These are phyloP conservation scores for Colletotrichum sp. DNA, from an alignment of 2,329 filamentous ascomycete genomes.

Conservation along the genomic window DNA sequence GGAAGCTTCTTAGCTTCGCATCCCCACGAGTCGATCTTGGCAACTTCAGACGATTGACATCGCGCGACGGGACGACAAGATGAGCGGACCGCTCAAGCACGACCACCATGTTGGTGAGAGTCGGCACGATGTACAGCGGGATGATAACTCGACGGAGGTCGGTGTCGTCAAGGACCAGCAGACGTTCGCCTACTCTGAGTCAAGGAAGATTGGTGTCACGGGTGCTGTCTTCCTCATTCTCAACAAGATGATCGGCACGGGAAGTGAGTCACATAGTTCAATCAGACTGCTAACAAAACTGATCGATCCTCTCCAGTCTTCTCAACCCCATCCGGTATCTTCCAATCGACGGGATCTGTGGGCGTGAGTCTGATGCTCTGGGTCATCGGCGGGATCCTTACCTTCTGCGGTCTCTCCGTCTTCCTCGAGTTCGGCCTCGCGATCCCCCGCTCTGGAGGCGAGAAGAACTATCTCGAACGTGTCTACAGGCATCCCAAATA, in stretches of 20 bases:
- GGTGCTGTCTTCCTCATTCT: conserved; percentile 60
- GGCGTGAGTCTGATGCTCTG: conserved; percentile 44
- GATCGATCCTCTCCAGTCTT: conserved; percentile 43
- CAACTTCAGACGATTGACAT: background rate
- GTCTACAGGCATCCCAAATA: conserved; percentile 64
- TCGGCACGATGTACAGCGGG: background rate
- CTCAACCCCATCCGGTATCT: conserved; percentile 59
- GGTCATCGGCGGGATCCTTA: conserved; percentile 49
- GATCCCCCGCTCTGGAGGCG: conserved; percentile 66
- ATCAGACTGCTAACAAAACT: background rate
- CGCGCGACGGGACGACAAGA: background rate
- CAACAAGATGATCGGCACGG: conserved; percentile 65
- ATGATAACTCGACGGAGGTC: background rate
- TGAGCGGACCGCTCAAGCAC: conserved; percentile 4
- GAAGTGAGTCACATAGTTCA: conserved; percentile 44
- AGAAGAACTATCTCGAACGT: conserved; percentile 72
- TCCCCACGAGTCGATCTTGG: background rate
- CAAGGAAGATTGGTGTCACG: conserved; percentile 55
- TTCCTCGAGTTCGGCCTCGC: conserved; percentile 69
- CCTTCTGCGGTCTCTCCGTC: conserved; percentile 64
- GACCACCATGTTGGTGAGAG: conserved; percentile 2
- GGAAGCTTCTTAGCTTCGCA: background rate
- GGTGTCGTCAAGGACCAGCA: conserved; percentile 26
- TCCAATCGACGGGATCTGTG: conserved; percentile 57
- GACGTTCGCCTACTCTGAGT: conserved; percentile 42